These are phyloP conservation scores for Fraxinus excelsior DNA, from an alignment of 257 asterid genomes.

Conservation along the genomic window DNA sequence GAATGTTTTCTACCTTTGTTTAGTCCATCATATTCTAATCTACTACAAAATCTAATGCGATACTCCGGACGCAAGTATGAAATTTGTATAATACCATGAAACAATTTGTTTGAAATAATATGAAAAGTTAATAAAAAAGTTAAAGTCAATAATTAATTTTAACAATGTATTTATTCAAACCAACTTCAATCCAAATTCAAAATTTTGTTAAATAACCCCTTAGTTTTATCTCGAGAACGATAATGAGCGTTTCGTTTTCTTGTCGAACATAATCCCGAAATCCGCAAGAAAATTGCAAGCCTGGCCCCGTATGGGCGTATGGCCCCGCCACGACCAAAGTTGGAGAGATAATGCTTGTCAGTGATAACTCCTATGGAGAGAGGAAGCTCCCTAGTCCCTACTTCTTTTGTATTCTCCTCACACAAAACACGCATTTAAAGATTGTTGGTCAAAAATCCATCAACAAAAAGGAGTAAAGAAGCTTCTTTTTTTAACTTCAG, in stretches of 20 bases:
- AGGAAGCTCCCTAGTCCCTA: not conserved
- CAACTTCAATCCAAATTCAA: no score
- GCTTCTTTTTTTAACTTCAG: slow-evolving; percentile 36
- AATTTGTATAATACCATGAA: no score
- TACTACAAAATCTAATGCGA: no score
- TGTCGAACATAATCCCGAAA: slow-evolving; percentile 22
- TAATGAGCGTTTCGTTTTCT: not conserved
- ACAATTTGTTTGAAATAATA: no score
- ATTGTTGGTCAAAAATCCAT: slow-evolving; percentile 35
- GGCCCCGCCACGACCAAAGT: slow-evolving; percentile 25
- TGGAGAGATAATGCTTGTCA: not conserved
- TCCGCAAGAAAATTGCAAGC: slow-evolving; percentile 4
- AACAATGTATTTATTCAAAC: no score
- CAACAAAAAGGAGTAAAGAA: slow-evolving; percentile 32
- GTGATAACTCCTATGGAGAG: not conserved
- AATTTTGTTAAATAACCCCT: no score
- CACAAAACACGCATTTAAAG: slow-evolving; percentile 30
- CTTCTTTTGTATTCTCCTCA: not conserved
- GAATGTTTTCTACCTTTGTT: no score
- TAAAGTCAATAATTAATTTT: no score
- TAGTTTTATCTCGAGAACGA: not conserved
- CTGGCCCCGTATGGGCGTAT: slow-evolving; percentile 28
- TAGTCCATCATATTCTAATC: no score
- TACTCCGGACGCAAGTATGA: no score
- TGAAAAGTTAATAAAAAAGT: no score